A percentile compares a stretch with the other conserved stretches of the same genome.
These are phyloP conservation scores for Sporothrix pseudoabietina DNA, from an alignment of 2,329 filamentous ascomycete species.

Conservation along the genomic window DNA sequence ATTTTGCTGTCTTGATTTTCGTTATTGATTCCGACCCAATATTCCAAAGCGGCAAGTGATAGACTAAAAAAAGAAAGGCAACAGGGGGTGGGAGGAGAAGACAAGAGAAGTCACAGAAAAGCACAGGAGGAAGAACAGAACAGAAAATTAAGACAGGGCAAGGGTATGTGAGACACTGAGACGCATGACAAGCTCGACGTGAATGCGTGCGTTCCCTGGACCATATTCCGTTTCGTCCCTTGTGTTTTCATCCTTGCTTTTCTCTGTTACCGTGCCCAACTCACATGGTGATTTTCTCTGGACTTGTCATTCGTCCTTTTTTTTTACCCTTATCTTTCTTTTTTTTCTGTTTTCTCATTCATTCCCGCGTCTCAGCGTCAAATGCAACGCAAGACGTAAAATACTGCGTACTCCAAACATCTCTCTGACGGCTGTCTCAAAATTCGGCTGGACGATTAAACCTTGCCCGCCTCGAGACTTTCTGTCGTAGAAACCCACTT, in stretches of 20 bases:
- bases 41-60: background rate
- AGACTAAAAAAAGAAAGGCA: background rate
- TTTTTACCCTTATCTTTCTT: background rate
- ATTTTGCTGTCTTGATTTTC: background rate
- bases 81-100: background rate
- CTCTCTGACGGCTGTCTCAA: slow-evolving; percentile 8
- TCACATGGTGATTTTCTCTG: background rate
- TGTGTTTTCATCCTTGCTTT: background rate
- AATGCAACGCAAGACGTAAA: slow-evolving; percentile 2
- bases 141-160: background rate
- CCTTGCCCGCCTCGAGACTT: background rate
- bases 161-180: slow-evolving; percentile 26
- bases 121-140: background rate
- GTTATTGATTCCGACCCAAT: slow-evolving; percentile 5
- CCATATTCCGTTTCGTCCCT: slow-evolving; percentile 22
- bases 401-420: background rate
- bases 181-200: slow-evolving; percentile 15
- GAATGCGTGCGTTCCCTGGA: background rate
- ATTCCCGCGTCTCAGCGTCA: slow-evolving; percentile 7
- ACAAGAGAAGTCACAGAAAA: background rate
- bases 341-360: background rate
- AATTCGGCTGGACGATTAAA: background rate
- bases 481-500: background rate
- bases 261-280: background rate
- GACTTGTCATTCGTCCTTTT: background rate